Percentiles rank a stretch among this genome's conserved stretches.
Evolutionary conservation across 2,329 filamentous ascomycete genomes (phyloP).

Genomic region (Dendryphion nanum): DNA sequence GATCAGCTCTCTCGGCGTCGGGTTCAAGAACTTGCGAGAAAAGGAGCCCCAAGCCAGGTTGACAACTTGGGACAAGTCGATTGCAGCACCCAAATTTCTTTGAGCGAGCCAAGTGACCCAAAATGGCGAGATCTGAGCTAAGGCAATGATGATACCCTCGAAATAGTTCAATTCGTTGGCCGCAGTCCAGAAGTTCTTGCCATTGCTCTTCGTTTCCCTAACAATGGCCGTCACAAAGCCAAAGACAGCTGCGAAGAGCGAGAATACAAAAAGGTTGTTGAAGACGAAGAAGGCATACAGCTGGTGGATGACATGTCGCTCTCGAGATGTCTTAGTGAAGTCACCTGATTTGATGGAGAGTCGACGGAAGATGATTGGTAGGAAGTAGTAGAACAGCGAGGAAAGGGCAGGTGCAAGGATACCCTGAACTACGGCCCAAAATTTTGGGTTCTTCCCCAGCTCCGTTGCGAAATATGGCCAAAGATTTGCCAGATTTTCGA

Average conservation of each 20-base stretch:
- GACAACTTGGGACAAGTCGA: slow-evolving; percentile 88
- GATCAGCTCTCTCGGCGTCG: slow-evolving; percentile 87
- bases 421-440: slow-evolving; percentile 91
- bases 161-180: slow-evolving; percentile 65
- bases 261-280: slow-evolving; percentile 95
- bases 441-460: slow-evolving; percentile 60
- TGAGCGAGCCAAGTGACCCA: slow-evolving; percentile 80
- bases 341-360: slow-evolving; percentile 83
- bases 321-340: slow-evolving; percentile 85
- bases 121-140: slow-evolving; percentile 82
- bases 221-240: slow-evolving; percentile 67
- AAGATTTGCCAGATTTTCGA: slow-evolving; percentile 74
- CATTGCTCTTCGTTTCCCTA: slow-evolving; percentile 49
- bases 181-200: slow-evolving; percentile 62
- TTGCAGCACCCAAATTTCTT: slow-evolving; percentile 87
- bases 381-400: slow-evolving; percentile 79
- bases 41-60: slow-evolving; percentile 82
- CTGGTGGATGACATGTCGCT: slow-evolving; percentile 86
- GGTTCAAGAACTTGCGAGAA: slow-evolving; percentile 77
- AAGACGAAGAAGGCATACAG: slow-evolving; percentile 96
- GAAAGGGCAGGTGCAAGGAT: slow-evolving; percentile 83
- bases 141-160: slow-evolving; percentile 63
- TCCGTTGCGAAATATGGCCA: slow-evolving; percentile 73
- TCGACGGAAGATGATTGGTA: slow-evolving; percentile 88
- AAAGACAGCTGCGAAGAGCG: slow-evolving; percentile 83